Percentiles rank a stretch among this genome's conserved stretches.
Conservation (phyloP, 2,329 filamentous ascomycete species). For the Alternaria dauci region DNA sequence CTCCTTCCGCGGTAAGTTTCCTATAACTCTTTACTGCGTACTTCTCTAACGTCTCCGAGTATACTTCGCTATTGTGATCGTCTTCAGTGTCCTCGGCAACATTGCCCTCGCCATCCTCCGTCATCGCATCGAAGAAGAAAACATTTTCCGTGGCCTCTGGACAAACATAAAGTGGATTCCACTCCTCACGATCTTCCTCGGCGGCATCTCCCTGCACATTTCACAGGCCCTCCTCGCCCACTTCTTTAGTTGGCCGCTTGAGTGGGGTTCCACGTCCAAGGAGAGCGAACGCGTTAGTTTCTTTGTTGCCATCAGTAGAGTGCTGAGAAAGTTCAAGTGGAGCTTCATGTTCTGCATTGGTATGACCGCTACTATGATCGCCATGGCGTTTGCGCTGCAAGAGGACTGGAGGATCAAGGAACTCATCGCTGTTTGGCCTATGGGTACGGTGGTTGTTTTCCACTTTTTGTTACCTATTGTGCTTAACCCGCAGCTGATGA, state of each 20-base stretch:
- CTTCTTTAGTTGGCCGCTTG: constrained; percentile 87
- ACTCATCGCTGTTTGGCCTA: constrained; percentile 75
- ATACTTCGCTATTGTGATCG: constrained; percentile 68
- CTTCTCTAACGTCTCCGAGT: constrained; percentile 44
- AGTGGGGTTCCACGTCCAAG: constrained; percentile 85
- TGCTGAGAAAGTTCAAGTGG: constrained; percentile 77
- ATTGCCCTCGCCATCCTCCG: constrained; percentile 68
- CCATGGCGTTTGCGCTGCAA: constrained; percentile 72
- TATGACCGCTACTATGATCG: constrained; percentile 67
- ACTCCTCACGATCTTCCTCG: constrained; percentile 80
- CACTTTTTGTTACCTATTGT: constrained; percentile 77
- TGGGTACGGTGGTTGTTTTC: constrained; percentile 71
- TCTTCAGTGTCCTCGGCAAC: constrained; percentile 71
- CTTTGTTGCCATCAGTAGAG: constrained; percentile 82
- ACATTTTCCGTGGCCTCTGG: constrained; percentile 59
- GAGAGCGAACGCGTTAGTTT: constrained; percentile 84
- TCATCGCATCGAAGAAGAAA: constrained; percentile 66
- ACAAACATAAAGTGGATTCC: constrained; percentile 71
- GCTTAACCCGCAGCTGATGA: constrained; percentile 81
- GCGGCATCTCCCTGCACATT: constrained; percentile 81
- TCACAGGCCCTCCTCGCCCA: constrained; percentile 80
- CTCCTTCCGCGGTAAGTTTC: constrained; percentile 63
- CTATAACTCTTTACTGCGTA: not conserved
- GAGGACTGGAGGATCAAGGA: constrained; percentile 59
- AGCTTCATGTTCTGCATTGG: constrained; percentile 70